A percentile compares a stretch with the other conserved stretches of the same genome.
These are phyloP conservation scores for Penicillium mononematosum DNA, from an alignment of 495 filamentous ascomycete species.

Conservation along the genomic window DNA sequence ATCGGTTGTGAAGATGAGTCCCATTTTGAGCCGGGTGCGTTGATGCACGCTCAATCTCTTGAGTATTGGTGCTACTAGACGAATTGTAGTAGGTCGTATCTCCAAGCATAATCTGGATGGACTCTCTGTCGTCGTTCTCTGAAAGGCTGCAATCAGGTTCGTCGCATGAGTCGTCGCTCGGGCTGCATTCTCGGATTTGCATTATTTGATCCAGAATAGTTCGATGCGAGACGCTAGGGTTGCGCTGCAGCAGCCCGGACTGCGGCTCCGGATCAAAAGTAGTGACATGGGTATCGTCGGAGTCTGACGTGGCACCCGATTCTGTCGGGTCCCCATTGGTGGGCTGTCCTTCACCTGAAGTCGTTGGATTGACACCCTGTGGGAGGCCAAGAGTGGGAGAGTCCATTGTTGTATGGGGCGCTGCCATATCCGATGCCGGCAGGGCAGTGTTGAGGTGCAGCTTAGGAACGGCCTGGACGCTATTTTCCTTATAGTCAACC, in stretches of 20 bases:
- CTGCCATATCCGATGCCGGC: conserved; percentile 9
- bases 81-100: conserved; percentile 43
- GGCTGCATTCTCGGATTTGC: conserved; percentile 49
- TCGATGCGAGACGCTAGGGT: conserved; percentile 37
- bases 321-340: conserved; percentile 42
- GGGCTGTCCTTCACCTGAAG: conserved; percentile 13
- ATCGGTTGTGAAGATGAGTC: conserved; percentile 37
- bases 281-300: conserved; percentile 60
- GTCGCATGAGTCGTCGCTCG: conserved; percentile 48
- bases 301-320: conserved; percentile 41
- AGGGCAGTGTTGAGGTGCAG: conserved; percentile 34
- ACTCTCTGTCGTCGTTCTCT: conserved; percentile 54
- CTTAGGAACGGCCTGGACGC: conserved; percentile 21
- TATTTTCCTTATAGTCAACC: conserved; percentile 2
- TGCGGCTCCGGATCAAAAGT: conserved; percentile 71
- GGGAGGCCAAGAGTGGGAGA: conserved; percentile 72
- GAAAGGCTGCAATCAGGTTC: conserved; percentile 53
- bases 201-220: conserved; percentile 53
- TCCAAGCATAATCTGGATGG: conserved; percentile 60
- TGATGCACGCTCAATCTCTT: conserved; percentile 28
- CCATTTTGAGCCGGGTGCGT: conserved; percentile 17
- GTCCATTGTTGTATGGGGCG: conserved; percentile 44
- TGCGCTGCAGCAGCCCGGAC: conserved; percentile 50
- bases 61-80: conserved; percentile 31
- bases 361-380: conserved; percentile 48